Evolutionary conservation across 176 grass and related monocot species (phyloP).

Genomic region (Eragrostis curvula): DNA sequence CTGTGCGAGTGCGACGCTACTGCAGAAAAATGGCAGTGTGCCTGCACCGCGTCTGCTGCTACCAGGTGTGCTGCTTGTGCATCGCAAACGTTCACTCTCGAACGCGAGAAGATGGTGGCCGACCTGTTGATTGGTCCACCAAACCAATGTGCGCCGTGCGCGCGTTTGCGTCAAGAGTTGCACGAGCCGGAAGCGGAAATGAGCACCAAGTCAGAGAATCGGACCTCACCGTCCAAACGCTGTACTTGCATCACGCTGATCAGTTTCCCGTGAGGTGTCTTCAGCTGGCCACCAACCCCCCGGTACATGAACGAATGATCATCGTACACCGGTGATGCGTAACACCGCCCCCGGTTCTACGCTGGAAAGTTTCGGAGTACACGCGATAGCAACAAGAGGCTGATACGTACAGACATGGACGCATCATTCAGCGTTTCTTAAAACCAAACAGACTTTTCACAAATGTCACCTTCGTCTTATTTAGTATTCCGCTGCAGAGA

Average conservation of each 20-base stretch:
- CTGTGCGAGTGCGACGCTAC: background rate
- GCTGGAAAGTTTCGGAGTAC: background rate
- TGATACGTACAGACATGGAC: background rate
- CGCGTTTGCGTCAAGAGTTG: background rate
- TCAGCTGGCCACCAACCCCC: background rate
- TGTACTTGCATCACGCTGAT: background rate
- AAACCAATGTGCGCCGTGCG: background rate
- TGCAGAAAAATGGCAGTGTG: background rate
- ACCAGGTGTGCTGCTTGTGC: background rate
- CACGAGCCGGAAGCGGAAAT: background rate
- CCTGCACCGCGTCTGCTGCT: background rate
- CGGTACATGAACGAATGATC: background rate
- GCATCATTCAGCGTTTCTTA: background rate
- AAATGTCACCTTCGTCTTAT: background rate
- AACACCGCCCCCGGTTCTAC: background rate
- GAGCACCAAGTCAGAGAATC: background rate
- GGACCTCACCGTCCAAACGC: background rate
- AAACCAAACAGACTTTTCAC: background rate
- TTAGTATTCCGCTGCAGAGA: background rate
- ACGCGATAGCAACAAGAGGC: background rate
- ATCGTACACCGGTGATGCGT: background rate
- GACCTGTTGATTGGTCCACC: background rate
- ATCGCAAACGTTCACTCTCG: background rate
- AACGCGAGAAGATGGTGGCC: background rate
- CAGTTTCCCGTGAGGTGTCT: background rate